A percentile compares a stretch with the other conserved stretches of the same genome.
Conservation (phyloP, 2,329 filamentous ascomycete genomes). For the Epichloe gansuensis region DNA sequence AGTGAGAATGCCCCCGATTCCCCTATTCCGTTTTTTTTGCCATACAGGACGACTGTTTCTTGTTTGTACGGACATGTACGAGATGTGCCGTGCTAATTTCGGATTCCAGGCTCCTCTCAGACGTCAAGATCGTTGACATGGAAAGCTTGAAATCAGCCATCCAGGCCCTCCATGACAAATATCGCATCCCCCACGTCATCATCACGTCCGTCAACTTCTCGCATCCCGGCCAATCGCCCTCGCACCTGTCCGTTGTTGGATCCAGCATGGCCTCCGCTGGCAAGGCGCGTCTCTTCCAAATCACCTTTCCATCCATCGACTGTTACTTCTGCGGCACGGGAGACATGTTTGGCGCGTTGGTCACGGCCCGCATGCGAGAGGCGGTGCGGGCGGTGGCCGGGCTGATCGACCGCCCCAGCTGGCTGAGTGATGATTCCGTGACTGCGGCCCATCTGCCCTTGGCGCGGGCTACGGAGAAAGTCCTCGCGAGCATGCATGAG, state of each 20-base stretch:
- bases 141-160: constrained; percentile 61
- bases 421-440: constrained; percentile 67
- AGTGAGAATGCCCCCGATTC: constrained; percentile 42
- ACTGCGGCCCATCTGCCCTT: constrained; percentile 61
- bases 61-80: not conserved
- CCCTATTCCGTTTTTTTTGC: not conserved
- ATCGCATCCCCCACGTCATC: constrained; percentile 73
- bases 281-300: constrained; percentile 70
- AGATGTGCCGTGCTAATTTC: not conserved
- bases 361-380: constrained; percentile 76
- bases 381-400: constrained; percentile 41
- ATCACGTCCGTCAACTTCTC: constrained; percentile 77
- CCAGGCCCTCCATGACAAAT: constrained; percentile 60
- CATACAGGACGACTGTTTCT: not conserved
- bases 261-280: constrained; percentile 54
- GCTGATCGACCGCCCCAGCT: constrained; percentile 46
- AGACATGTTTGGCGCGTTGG: constrained; percentile 94
- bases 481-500: constrained; percentile 84
- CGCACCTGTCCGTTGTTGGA: constrained; percentile 59
- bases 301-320: constrained; percentile 76
- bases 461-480: constrained; percentile 71
- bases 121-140: constrained; percentile 69
- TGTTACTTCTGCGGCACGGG: constrained; percentile 95
- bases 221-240: constrained; percentile 33
- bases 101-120: constrained; percentile 59